Conservation (phyloP, 768 basidiomycete species). For the Boletus pseudo-olivaceus region DNA sequence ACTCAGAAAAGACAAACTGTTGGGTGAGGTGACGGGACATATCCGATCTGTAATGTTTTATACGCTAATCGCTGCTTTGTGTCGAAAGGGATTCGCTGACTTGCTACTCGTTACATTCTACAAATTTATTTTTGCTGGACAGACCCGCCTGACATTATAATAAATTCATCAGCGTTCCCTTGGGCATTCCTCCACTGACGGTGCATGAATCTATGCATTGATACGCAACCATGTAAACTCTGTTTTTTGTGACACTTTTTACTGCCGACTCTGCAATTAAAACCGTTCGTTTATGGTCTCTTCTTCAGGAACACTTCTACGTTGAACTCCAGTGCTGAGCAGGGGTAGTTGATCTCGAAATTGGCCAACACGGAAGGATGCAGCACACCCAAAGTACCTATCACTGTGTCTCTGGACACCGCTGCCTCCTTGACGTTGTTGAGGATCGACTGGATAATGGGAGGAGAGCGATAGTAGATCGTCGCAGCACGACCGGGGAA, state of each 20-base stretch:
- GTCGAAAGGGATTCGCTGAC: constrained; percentile 5
- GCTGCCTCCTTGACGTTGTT: constrained; percentile 46
- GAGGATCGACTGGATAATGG: constrained; percentile 27
- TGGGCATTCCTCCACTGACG: background rate
- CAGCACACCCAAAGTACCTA: constrained; percentile 90
- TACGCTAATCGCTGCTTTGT: constrained; percentile 20
- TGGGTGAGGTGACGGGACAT: background rate
- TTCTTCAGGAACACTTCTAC: constrained; percentile 90
- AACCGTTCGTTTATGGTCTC: constrained; percentile 19
- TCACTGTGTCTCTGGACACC: constrained; percentile 55
- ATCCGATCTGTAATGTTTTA: constrained; percentile 14
- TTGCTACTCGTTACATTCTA: constrained; percentile 7
- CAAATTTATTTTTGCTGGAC: constrained; percentile 4
- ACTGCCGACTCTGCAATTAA: background rate
- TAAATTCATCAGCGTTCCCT: background rate
- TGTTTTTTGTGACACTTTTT: background rate
- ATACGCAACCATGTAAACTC: constrained; percentile 3
- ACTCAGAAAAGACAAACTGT: background rate
- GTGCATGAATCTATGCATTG: constrained; percentile 1
- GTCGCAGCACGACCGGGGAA: constrained; percentile 94
- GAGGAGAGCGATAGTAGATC: constrained; percentile 76
- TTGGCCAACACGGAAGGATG: constrained; percentile 90
- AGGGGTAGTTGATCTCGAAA: constrained; percentile 93
- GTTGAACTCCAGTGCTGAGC: constrained; percentile 91
- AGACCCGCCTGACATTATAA: background rate